phyloP scores from a whole-genome alignment of 1,284 basidiomycete genomes.

The Malassezia nana region DNA sequence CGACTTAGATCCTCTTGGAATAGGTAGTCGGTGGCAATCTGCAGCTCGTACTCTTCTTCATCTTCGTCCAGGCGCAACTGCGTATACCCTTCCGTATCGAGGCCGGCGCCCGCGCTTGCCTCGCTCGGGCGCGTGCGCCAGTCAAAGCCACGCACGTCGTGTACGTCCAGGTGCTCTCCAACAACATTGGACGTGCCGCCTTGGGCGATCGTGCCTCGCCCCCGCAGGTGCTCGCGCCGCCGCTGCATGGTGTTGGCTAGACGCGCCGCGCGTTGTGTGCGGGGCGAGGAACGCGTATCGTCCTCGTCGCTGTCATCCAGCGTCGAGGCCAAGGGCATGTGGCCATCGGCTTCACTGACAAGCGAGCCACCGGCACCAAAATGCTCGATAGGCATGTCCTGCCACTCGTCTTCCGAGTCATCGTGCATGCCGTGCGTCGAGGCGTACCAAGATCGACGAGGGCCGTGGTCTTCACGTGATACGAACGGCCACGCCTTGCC shows the following conservation, averaged over 20 bases:
- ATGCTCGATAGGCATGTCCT: slow-evolving; percentile 21
- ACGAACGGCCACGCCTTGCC: not conserved
- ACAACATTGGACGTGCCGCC: slow-evolving; percentile 27
- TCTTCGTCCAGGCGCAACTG: slow-evolving; percentile 46
- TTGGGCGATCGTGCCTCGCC: not conserved
- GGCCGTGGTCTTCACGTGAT: not conserved
- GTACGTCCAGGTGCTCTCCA: slow-evolving; percentile 38
- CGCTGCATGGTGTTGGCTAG: not conserved
- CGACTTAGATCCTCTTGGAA: slow-evolving; percentile 32
- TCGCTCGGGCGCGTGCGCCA: slow-evolving; percentile 39
- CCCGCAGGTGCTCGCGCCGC: slow-evolving; percentile 1
- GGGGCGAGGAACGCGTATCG: not conserved
- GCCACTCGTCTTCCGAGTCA: slow-evolving; percentile 18
- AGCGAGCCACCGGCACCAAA: not conserved
- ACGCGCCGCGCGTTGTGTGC: not conserved
- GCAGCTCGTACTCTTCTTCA: slow-evolving; percentile 40
- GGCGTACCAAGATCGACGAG: not conserved
- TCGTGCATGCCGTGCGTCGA: slow-evolving; percentile 7
- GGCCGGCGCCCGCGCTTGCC: slow-evolving; percentile 19
- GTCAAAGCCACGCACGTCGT: slow-evolving; percentile 44
- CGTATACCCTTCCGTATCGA: slow-evolving; percentile 38
- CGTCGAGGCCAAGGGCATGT: not conserved
- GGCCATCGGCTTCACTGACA: not conserved
- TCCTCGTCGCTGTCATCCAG: slow-evolving; percentile 8
- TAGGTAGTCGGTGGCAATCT: slow-evolving; percentile 44